phyloP scores from a whole-genome alignment of 768 basidiomycete genomes.

The Boletus vermiculosoides region DNA sequence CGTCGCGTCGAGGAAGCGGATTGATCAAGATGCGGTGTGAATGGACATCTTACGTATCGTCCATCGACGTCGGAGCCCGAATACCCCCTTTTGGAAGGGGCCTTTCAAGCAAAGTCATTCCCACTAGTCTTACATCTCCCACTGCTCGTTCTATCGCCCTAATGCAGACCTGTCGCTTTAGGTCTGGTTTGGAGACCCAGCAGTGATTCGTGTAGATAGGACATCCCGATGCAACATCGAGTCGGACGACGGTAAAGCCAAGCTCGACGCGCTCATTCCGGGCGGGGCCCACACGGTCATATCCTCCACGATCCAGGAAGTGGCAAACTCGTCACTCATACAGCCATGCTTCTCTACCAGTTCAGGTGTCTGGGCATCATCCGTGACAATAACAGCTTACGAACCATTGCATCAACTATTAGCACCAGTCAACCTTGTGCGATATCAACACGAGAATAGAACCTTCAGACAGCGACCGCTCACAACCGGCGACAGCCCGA shows the following conservation, averaged over 20 bases:
- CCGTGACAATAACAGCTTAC: not conserved
- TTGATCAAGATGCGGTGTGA: too few relatives aligned
- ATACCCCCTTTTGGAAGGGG: too few relatives aligned
- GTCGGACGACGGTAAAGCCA: not conserved
- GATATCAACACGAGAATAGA: too few relatives aligned
- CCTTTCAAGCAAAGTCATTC: too few relatives aligned
- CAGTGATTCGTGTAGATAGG: conserved; percentile 9
- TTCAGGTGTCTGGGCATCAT: conserved; percentile 9
- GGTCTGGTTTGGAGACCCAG: not conserved
- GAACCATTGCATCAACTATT: too few relatives aligned
- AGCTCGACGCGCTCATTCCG: not conserved
- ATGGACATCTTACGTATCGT: too few relatives aligned
- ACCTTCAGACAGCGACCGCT: not conserved
- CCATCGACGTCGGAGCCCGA: too few relatives aligned
- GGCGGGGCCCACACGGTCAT: not conserved
- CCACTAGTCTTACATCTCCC: not conserved
- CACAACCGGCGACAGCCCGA: not conserved
- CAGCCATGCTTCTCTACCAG: conserved; percentile 10
- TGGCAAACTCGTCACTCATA: conserved; percentile 9
- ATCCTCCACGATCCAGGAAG: conserved; percentile 2
- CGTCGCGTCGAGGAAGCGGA: too few relatives aligned
- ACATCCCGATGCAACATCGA: conserved; percentile 7
- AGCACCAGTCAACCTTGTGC: too few relatives aligned
- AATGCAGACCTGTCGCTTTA: conserved; percentile 8
- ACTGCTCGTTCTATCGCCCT: not conserved